phyloP scores from a whole-genome alignment of 106 monocot species.

The Dendrobium nobile region DNA sequence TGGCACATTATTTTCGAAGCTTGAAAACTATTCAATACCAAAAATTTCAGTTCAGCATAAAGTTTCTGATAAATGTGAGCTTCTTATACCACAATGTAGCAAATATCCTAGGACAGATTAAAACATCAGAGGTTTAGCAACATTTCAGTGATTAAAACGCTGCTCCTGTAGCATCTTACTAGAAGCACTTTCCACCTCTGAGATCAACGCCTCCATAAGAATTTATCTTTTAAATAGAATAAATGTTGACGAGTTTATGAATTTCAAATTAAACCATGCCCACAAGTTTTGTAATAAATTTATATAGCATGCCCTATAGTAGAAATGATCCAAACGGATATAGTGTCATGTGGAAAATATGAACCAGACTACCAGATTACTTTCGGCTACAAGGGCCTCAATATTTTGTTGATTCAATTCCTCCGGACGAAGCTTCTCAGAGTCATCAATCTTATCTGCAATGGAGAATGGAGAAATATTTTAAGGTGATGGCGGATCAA shows the following conservation, averaged over 20 bases:
- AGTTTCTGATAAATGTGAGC: neutral
- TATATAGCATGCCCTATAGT: no score
- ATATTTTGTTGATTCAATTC: constrained; percentile 99
- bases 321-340: no score
- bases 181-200: neutral
- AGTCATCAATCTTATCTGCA: constrained; percentile 66
- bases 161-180: neutral
- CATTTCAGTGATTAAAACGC: neutral
- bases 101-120: neutral
- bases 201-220: neutral
- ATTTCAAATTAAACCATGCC: no score
- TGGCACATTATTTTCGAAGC: neutral
- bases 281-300: no score
- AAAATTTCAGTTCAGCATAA: neutral
- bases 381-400: constrained; percentile 96
- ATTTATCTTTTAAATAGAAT: no score
- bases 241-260: no score
- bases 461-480: neutral
- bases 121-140: neutral
- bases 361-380: constrained; percentile 65
- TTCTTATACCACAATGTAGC: neutral
- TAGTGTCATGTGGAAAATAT: no score
- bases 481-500: neutral
- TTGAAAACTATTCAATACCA: neutral
- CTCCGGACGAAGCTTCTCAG: constrained; percentile 87